Conservation (phyloP, 208 protist genomes). For the Crithidia thermophila region DNA sequence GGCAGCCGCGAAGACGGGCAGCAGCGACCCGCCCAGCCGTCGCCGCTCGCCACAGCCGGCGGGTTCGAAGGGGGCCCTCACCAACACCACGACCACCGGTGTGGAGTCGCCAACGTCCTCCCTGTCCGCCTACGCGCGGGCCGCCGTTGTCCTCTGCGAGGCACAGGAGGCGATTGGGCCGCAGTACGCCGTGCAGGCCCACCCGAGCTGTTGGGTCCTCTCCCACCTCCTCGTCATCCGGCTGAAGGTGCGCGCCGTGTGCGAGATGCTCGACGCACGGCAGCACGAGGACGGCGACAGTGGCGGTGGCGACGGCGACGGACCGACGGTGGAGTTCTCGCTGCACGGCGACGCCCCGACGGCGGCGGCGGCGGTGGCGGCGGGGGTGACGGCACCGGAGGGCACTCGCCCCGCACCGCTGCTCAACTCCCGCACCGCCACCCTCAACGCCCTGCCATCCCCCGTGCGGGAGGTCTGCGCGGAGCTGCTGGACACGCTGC, state of each 20-base stretch:
- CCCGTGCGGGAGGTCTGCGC: conserved; percentile 27
- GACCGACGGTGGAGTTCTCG: neutral
- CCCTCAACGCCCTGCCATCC: conserved; percentile 6
- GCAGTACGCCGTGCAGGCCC: conserved; percentile 61
- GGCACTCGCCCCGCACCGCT: neutral
- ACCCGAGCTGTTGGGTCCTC: conserved; percentile 54
- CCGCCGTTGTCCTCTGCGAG: conserved; percentile 25
- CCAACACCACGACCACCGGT: neutral
- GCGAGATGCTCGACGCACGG: conserved; percentile 6
- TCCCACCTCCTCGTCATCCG: conserved; percentile 65
- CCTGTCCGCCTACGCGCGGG: neutral
- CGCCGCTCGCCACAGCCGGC: conserved; percentile 10
- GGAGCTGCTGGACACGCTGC: conserved; percentile 49
- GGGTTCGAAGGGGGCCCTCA: neutral
- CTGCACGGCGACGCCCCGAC: neutral
- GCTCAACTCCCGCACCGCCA: conserved; percentile 14
- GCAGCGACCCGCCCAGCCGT: neutral
- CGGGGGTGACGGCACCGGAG: neutral
- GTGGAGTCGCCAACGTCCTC: neutral
- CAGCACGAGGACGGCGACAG: neutral
- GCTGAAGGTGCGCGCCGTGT: conserved; percentile 26
- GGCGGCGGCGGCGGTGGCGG: neutral
- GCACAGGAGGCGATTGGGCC: conserved; percentile 40
- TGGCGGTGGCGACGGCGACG: neutral
- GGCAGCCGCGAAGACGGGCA: no score